A percentile compares a stretch with the other conserved stretches of the same genome.
These are phyloP conservation scores for Cephalotrichum gorgonifer DNA, from an alignment of 2,329 filamentous ascomycete species.

Conservation along the genomic window DNA sequence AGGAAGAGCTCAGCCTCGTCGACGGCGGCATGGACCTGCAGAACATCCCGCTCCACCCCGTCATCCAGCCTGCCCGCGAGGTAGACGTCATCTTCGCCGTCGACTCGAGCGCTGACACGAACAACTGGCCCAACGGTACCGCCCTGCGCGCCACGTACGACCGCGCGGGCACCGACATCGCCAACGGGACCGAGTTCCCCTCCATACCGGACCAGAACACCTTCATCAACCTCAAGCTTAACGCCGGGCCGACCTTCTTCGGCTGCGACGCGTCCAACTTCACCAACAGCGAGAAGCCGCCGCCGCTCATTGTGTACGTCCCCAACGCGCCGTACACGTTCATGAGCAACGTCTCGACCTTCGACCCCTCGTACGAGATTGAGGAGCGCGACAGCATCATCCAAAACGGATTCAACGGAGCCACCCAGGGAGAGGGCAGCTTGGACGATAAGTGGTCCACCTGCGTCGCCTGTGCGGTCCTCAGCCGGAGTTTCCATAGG, in stretches of 20 bases:
- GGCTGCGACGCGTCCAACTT: conserved; percentile 50
- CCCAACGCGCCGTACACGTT: conserved; percentile 75
- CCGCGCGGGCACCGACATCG: conserved; percentile 35
- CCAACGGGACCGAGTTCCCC: conserved; percentile 47
- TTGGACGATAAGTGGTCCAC: conserved; percentile 63
- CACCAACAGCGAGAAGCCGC: conserved; percentile 33
- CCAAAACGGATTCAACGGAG: conserved; percentile 74
- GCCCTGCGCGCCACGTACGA: conserved; percentile 48
- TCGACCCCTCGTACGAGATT: conserved; percentile 53
- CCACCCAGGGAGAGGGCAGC: conserved; percentile 73
- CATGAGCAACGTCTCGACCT: conserved; percentile 72
- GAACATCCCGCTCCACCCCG: conserved; percentile 69
- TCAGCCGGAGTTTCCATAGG: conserved; percentile 64
- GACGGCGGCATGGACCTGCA: conserved; percentile 74
- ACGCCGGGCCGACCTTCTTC: conserved; percentile 52
- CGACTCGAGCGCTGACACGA: conserved; percentile 54
- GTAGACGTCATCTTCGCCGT: conserved; percentile 56
- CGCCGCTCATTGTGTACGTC: conserved; percentile 75
- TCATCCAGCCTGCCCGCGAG: conserved; percentile 33
- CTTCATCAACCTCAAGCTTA: conserved; percentile 48
- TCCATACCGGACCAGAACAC: conserved; percentile 42
- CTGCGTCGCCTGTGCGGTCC: conserved; percentile 81
- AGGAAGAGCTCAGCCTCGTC: conserved; percentile 56
- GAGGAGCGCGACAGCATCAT: conserved; percentile 69
- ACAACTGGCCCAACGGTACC: conserved; percentile 50